Base-by-base conservation (phyloP, 768 basidiomycete genomes). In the Tylopilus sp. region DNA sequence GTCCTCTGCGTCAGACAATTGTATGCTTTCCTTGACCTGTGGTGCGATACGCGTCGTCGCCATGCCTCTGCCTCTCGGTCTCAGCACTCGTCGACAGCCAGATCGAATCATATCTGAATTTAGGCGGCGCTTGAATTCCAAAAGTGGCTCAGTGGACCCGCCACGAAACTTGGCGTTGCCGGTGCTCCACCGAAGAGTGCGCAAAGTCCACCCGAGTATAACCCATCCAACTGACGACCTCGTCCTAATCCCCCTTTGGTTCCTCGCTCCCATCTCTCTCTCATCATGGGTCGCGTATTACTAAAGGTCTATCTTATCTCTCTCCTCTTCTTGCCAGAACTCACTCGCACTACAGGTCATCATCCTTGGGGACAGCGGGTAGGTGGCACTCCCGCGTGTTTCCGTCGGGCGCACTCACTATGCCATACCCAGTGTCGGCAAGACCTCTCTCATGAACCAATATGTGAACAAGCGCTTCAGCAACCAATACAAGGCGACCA, bases 391-490 rank as follows among this genome's bases (percentile, higher is more conserved):
- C 22, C 47, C 26, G 44, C 31, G 26, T 46, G 21, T 23, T 33
- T 26, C 36, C 40, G 35, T 47, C 60, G 35, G 39, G 39, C 17
- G 40, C 43, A 26, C 22, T 28, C 44, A 17, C 40, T 35, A 50
- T 23, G 53, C 51, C 3, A 45, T 35, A 28, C 47, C 17, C 63
- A 95, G 95, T 51, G 95, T 98, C 70, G 95, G 95, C 39, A 98
- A 98, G 87, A 98, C 97, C 38, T 98, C 95, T 25, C 87, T 99
- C 63, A 99, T 99, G 97, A 98, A 98, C 77, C 97, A 99, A 75
- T 98, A 97, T 76, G 97, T 99, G 58, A 98, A 98, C 83, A 98
- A 98, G 73, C 88, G 97, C 56, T 99, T 98, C 73, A 93, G 90
- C 71, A 97, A 95, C 75, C 95, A 98, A 75, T 99, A 99, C 82